Evolutionary conservation across 2,329 filamentous ascomycete species (phyloP), one percentile per base, ranked within the genome.

Genomic region (Trichoderma sp.): DNA sequence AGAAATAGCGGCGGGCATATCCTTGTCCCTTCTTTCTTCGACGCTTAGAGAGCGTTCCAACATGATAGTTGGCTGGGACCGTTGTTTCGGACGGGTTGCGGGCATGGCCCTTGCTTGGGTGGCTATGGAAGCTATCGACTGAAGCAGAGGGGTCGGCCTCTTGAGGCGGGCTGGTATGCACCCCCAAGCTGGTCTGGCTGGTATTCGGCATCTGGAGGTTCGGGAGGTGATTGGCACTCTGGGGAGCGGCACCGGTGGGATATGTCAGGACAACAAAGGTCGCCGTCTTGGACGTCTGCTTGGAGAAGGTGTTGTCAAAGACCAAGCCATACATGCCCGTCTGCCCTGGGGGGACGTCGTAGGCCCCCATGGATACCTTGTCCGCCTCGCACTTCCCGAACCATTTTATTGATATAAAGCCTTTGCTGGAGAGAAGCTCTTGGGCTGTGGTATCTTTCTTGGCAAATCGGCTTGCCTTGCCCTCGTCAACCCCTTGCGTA

Each of bases 281-380:
- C 24, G 94, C 94, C 34, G 91, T 97, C 82, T 99, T 99, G 65
- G 94, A 96, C 52, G 92, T 90, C 79, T 91, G 92, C 82, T 97
- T 98, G 70, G 94, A 97, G 78, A 99, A 99, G 32, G 96, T 99
- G 77, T 99, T 99, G 86, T 99, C 96, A 77, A 99, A 97, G 37
- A 98, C 93, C 70, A 99, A 84, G 68, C 94, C 96, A 78, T 97
- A 99, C 88, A 97, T 97, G 76, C 96, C 96, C 28, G 90, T 92
- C 72, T 96, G 89, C 39, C 89, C 89, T 8, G 83, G 76, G 0
- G 83, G 83, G 28, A 98, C 92, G 76, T 97, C 91, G 77, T 93
- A 93, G 24, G 90, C 96, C 37, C 95, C 96, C 79, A 95, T 93
- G 24, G 93, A 92, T 61, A 97, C 94, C 82, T 96, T 95, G 82